These are phyloP conservation scores for Colletotrichum plurivorum DNA, from an alignment of 2,329 filamentous ascomycete genomes.

Conservation along the genomic window DNA sequence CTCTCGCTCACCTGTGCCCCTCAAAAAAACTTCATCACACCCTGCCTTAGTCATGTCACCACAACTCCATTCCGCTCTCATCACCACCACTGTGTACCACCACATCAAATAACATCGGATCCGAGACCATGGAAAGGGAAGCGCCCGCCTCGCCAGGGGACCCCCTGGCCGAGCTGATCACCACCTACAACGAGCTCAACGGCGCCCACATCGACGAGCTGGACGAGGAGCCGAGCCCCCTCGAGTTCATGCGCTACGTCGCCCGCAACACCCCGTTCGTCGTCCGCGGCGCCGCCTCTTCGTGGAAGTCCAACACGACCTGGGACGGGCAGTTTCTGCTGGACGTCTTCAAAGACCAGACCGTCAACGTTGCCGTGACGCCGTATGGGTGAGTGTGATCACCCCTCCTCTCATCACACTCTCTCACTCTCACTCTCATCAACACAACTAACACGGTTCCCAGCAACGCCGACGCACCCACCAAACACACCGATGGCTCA, in stretches of 20 bases:
- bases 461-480: constrained; percentile 69
- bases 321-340: constrained; percentile 77
- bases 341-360: constrained; percentile 65
- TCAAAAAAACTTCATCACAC: neutral
- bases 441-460: constrained; percentile 22
- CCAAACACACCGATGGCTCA: constrained; percentile 49
- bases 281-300: constrained; percentile 71
- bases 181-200: constrained; percentile 82
- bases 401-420: neutral
- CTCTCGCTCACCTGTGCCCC: constrained; percentile 1
- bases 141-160: constrained; percentile 45
- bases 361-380: constrained; percentile 84
- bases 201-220: constrained; percentile 71
- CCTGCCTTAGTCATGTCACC: constrained; percentile 25
- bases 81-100: constrained; percentile 1
- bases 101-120: neutral
- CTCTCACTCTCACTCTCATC: too few relatives aligned
- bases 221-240: constrained; percentile 74
- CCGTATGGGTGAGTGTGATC: constrained; percentile 70
- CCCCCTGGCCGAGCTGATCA: constrained; percentile 70
- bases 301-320: constrained; percentile 73
- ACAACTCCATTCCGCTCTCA: constrained; percentile 13
- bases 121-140: constrained; percentile 14
- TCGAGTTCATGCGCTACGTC: constrained; percentile 86
- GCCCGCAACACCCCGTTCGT: constrained; percentile 82